Evolutionary conservation across 2,329 filamentous ascomycete genomes (phyloP).

Genomic region (Talaromyces sp.): DNA sequence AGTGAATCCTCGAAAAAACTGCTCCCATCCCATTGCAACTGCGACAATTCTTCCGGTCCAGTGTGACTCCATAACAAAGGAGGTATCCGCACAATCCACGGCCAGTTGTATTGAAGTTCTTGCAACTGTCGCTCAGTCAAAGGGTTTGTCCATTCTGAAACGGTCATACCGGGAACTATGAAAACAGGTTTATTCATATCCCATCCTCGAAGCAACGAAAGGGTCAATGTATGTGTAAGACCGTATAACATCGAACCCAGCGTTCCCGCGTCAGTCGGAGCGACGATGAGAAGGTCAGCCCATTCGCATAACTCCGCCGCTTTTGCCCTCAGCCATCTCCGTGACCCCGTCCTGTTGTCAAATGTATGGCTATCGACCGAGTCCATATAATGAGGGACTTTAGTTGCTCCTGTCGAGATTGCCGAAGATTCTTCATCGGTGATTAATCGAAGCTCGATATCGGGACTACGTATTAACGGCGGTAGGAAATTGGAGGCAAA

Average conservation of each 20-base stretch:
- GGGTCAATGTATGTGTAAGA: slow-evolving; percentile 70
- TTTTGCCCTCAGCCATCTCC: slow-evolving; percentile 40
- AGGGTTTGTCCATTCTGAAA: slow-evolving; percentile 83
- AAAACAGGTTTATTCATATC: slow-evolving; percentile 79
- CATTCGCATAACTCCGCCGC: slow-evolving; percentile 67
- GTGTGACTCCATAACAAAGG: slow-evolving; percentile 81
- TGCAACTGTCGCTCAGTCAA: slow-evolving; percentile 81
- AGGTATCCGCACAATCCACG: slow-evolving; percentile 75
- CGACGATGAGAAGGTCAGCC: slow-evolving; percentile 80
- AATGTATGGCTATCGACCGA: slow-evolving; percentile 36
- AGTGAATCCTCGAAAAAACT: slow-evolving; percentile 29
- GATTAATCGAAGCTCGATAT: slow-evolving; percentile 39
- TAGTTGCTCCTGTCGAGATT: slow-evolving; percentile 33
- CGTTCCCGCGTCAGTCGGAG: slow-evolving; percentile 77
- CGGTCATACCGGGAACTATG: slow-evolving; percentile 82
- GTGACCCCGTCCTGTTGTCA: slow-evolving; percentile 34
- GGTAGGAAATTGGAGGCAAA: slow-evolving; percentile 38
- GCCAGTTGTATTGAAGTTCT: slow-evolving; percentile 78
- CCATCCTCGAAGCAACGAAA: slow-evolving; percentile 81
- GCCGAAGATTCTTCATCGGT: slow-evolving; percentile 37
- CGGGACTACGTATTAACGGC: slow-evolving; percentile 33
- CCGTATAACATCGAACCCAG: slow-evolving; percentile 85
- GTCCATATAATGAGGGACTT: slow-evolving; percentile 38
- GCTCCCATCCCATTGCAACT: slow-evolving; percentile 49
- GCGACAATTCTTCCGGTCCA: slow-evolving; percentile 44